Percentiles rank a stretch among this genome's conserved stretches.
These are phyloP conservation scores for Candida glucosophila DNA, from an alignment of 1,139 yeast genomes.

Conservation along the genomic window DNA sequence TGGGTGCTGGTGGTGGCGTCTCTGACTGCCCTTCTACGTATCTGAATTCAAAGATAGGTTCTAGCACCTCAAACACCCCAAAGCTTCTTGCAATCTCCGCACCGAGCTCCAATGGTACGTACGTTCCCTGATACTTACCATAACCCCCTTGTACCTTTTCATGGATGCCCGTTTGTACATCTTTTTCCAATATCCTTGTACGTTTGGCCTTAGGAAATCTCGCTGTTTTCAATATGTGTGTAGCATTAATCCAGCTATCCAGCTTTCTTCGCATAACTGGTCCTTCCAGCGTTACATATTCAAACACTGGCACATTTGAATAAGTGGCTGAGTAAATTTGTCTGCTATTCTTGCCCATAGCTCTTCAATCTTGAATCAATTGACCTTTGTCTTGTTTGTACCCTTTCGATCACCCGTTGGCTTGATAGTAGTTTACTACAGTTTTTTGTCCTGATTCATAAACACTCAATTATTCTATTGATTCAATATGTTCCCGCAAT, in stretches of 20 bases:
- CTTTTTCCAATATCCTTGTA: slow-evolving; percentile 78
- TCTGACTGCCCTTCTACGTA: slow-evolving; percentile 47
- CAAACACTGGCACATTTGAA: slow-evolving; percentile 73
- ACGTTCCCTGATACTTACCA: slow-evolving; percentile 92
- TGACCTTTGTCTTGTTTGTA: no score
- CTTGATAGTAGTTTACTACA: slow-evolving; percentile 2
- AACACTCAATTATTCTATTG: no score
- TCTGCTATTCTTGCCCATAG: slow-evolving; percentile 17
- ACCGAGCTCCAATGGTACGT: slow-evolving; percentile 72
- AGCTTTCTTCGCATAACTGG: slow-evolving; percentile 73
- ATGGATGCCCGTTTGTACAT: slow-evolving; percentile 76
- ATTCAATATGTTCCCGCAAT: no score
- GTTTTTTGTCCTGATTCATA: slow-evolving; percentile 1
- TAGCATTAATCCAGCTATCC: slow-evolving; percentile 86
- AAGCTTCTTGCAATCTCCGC: slow-evolving; percentile 62
- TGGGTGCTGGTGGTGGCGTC: slow-evolving; percentile 79
- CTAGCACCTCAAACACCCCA: slow-evolving; percentile 56
- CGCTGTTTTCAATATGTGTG: slow-evolving; percentile 83
- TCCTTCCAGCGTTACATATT: slow-evolving; percentile 60
- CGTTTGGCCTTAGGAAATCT: slow-evolving; percentile 80
- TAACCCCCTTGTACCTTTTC: slow-evolving; percentile 95
- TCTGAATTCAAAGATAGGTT: slow-evolving; percentile 59
- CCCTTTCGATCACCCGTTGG: slow-evolving; percentile 1
- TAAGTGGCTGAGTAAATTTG: slow-evolving; percentile 72
- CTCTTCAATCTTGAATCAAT: background rate